Percentiles rank a stretch among this genome's conserved stretches.
These are phyloP conservation scores for Grosmannia penicillata DNA, from an alignment of 2,329 filamentous ascomycete species.

Conservation along the genomic window DNA sequence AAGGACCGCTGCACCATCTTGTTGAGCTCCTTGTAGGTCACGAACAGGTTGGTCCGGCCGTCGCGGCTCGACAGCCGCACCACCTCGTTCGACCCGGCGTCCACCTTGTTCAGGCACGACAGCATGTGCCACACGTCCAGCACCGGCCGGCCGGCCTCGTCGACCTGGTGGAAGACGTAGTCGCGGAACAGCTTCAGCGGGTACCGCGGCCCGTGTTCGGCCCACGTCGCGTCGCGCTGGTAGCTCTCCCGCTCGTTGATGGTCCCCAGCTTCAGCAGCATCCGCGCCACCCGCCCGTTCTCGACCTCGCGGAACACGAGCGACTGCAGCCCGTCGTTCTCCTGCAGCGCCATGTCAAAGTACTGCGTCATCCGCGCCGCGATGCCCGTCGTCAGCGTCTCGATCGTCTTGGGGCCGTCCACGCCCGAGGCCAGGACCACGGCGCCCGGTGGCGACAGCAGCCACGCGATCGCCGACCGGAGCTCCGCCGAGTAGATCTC, in stretches of 20 bases:
- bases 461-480: constrained; percentile 67
- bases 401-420: constrained; percentile 61
- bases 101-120: constrained; percentile 76
- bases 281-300: constrained; percentile 70
- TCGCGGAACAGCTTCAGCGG: constrained; percentile 90
- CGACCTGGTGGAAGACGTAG: constrained; percentile 94
- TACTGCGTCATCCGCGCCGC: constrained; percentile 60
- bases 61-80: constrained; percentile 78
- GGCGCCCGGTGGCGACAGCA: constrained; percentile 52
- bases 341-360: constrained; percentile 67
- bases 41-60: constrained; percentile 75
- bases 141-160: constrained; percentile 67
- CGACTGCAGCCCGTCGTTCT: constrained; percentile 58
- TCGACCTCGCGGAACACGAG: constrained; percentile 72
- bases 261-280: constrained; percentile 68
- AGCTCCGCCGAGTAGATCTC: constrained; percentile 66
- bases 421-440: too few relatives aligned
- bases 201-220: constrained; percentile 84
- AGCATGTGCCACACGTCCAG: constrained; percentile 82
- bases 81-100: constrained; percentile 77
- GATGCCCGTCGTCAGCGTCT: constrained; percentile 66
- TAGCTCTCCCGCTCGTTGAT: constrained; percentile 62
- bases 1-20: constrained; percentile 45
- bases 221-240: constrained; percentile 66
- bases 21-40: constrained; percentile 82